A percentile compares a stretch with the other conserved stretches of the same genome.
Evolutionary conservation across 371 early-diverging fungal genomes (phyloP).

Genomic region (Mucor irregularis): DNA sequence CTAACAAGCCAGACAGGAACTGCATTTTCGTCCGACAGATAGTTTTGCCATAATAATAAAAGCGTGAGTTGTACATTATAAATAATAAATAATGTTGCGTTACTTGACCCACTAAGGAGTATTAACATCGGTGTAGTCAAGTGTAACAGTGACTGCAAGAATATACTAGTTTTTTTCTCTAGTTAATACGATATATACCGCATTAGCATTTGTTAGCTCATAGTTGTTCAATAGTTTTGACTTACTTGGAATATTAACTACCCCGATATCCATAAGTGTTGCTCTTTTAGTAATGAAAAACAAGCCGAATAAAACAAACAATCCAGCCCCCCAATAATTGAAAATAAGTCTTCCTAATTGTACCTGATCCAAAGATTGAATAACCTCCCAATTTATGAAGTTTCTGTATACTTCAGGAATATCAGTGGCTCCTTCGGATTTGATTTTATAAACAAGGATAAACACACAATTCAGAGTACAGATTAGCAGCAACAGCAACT

Average conservation of each 20-base stretch:
- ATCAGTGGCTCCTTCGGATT: background rate
- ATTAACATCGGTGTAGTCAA: slow-evolving; percentile 52
- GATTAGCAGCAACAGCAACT: slow-evolving; percentile 12
- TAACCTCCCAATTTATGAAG: slow-evolving; percentile 24
- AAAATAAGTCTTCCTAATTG: slow-evolving; percentile 42
- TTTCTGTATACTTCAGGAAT: slow-evolving; percentile 20
- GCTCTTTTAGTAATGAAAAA: slow-evolving; percentile 38
- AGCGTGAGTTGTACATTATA: slow-evolving; percentile 54
- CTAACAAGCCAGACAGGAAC: slow-evolving; percentile 28
- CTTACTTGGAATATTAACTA: background rate
- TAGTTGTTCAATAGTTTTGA: no score
- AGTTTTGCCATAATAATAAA: slow-evolving; percentile 38
- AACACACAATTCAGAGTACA: slow-evolving; percentile 19
- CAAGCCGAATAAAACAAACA: slow-evolving; percentile 29
- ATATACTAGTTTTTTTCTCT: slow-evolving; percentile 12
- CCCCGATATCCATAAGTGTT: slow-evolving; percentile 12
- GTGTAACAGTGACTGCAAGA: slow-evolving; percentile 33
- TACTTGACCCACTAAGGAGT: slow-evolving; percentile 62
- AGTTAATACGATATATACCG: no score
- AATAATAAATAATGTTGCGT: slow-evolving; percentile 58
- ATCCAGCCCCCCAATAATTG: slow-evolving; percentile 36
- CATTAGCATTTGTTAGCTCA: no score
- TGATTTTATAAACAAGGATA: slow-evolving; percentile 36
- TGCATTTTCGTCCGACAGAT: slow-evolving; percentile 1
- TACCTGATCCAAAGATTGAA: slow-evolving; percentile 27